phyloP scores from a whole-genome alignment of 2,329 filamentous ascomycete genomes.

The Beauveria rudraprayagi region DNA sequence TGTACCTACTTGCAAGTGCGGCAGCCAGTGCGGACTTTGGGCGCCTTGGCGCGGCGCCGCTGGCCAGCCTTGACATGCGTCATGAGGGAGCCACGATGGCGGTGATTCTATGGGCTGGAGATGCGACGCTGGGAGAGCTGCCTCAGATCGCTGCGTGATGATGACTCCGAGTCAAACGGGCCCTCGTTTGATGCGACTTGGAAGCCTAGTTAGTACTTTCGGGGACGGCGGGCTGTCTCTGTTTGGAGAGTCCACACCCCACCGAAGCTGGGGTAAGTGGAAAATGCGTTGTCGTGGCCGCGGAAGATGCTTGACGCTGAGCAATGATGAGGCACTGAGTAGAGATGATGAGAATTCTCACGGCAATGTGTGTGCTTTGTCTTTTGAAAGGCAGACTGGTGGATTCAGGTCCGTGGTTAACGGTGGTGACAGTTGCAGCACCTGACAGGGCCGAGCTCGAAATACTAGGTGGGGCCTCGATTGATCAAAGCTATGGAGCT shows the following conservation, averaged over 20 bases:
- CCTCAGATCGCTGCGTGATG: not conserved
- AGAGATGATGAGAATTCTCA: not conserved
- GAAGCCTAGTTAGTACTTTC: not conserved
- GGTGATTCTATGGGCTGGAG: not conserved
- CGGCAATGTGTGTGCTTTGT: no score
- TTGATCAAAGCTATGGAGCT: not conserved
- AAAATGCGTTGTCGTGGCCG: not conserved
- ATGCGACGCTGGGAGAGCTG: not conserved
- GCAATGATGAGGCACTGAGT: not conserved
- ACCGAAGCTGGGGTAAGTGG: not conserved
- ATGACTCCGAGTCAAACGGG: not conserved
- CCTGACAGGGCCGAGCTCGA: not conserved
- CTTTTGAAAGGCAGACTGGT: no score
- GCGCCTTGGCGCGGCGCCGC: conserved; percentile 11
- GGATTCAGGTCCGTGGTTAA: not conserved
- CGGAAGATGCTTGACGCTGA: not conserved
- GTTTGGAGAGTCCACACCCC: not conserved
- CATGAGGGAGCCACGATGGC: conserved; percentile 7
- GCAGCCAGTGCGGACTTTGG: conserved; percentile 12
- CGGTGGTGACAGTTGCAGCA: not conserved
- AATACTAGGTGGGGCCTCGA: not conserved
- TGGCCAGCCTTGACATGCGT: conserved; percentile 13
- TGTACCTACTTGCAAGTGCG: conserved; percentile 11
- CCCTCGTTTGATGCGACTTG: no score
- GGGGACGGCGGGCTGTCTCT: not conserved